A percentile compares a stretch with the other conserved stretches of the same genome.
Evolutionary conservation across 31 red algal species (phyloP).

Genomic region (Odonthalia washingtoniensis): DNA sequence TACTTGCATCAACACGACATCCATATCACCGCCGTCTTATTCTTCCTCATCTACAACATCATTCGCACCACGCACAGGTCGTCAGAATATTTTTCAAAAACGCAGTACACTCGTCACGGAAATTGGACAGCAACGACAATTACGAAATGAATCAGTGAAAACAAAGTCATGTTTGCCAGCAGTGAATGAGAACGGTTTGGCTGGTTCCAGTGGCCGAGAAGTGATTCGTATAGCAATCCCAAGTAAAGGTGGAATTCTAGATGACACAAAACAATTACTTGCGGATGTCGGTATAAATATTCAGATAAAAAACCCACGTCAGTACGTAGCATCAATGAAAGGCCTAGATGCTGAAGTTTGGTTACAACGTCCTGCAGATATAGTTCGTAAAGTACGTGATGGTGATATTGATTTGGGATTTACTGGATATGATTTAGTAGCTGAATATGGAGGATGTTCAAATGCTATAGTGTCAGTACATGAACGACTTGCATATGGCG

Average conservation of each 20-base stretch:
- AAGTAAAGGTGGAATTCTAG: slow-evolving; percentile 88
- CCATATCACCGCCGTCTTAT: too few relatives aligned
- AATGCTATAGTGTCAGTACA: slow-evolving; percentile 71
- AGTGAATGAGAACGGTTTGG: not conserved
- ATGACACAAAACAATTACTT: slow-evolving; percentile 74
- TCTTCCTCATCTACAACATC: too few relatives aligned
- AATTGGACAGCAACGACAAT: too few relatives aligned
- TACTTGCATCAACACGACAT: too few relatives aligned
- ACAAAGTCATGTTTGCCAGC: too few relatives aligned
- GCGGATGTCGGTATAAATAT: slow-evolving; percentile 87
- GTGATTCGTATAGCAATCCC: slow-evolving; percentile 93
- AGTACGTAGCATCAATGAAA: slow-evolving; percentile 86
- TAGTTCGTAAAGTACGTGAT: slow-evolving; percentile 98
- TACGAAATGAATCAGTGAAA: too few relatives aligned
- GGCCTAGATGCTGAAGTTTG: slow-evolving; percentile 94
- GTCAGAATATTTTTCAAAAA: too few relatives aligned
- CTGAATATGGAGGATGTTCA: slow-evolving; percentile 78
- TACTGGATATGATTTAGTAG: slow-evolving; percentile 92
- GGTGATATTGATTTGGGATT: slow-evolving; percentile 96
- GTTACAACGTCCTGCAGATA: slow-evolving; percentile 97
- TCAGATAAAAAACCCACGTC: slow-evolving; percentile 89
- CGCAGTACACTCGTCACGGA: too few relatives aligned
- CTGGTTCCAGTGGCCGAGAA: not conserved
- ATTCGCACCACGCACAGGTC: too few relatives aligned
- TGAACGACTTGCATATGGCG: slow-evolving; percentile 88